Evolutionary conservation across 208 protist species (phyloP).

Genomic region (Acanthamoeba rhysodes): DNA sequence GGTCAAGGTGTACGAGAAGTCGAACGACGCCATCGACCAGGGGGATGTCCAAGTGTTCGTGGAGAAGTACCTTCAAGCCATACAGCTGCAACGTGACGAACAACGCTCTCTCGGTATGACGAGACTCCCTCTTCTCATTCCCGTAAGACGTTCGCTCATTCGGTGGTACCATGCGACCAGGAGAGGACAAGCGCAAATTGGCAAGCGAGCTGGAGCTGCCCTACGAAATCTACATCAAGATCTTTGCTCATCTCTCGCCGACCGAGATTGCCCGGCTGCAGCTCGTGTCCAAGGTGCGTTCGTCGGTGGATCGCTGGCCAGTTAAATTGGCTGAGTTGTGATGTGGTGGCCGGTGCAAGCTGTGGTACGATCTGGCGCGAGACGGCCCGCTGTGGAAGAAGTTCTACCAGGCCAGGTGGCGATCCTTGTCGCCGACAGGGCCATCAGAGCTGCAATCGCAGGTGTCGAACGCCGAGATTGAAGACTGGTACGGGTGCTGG

Average conservation of each 20-base stretch:
- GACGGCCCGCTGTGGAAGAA: conserved; percentile 1
- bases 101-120: conserved; percentile 38
- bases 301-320: not conserved
- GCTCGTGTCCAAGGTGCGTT: conserved; percentile 26
- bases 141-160: not conserved
- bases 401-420: not conserved
- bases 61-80: conserved; percentile 25
- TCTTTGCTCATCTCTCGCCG: not conserved
- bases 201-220: not conserved
- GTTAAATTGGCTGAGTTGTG: not conserved
- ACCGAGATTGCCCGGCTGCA: not conserved
- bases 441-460: not conserved
- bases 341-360: not conserved
- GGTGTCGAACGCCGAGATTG: not conserved
- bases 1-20: not conserved
- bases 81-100: conserved; percentile 20
- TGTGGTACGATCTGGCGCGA: conserved; percentile 9
- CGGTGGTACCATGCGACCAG: not conserved
- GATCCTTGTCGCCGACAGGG: not conserved
- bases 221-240: not conserved
- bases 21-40: not conserved
- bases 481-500: conserved; percentile 27
- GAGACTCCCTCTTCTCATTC: not conserved
- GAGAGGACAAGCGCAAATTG: not conserved
- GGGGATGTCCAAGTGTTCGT: not conserved